Percentiles rank a stretch among this genome's conserved stretches.
Conservation (phyloP, 2,329 filamentous ascomycete species). For the Clonostachys rosea region DNA sequence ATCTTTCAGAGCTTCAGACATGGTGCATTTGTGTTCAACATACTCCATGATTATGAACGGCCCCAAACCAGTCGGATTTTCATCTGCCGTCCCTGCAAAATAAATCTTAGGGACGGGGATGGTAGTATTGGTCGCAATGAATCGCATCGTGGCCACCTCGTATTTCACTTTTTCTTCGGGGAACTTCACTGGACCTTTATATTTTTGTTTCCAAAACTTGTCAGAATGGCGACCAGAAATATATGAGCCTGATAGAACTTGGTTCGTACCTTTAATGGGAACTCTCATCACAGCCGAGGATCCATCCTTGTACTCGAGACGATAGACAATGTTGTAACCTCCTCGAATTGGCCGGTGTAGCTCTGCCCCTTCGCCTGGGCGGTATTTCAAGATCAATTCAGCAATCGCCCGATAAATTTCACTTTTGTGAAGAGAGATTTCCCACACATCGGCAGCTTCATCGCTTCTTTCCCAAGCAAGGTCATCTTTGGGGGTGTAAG, state of each 20-base stretch:
- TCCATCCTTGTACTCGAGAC: constrained; percentile 21
- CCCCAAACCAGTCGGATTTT: constrained; percentile 23
- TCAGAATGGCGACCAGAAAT: background rate
- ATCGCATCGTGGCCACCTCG: constrained; percentile 26
- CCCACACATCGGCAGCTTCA: constrained; percentile 12
- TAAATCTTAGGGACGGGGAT: constrained; percentile 26
- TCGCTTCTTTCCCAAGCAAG: constrained; percentile 18
- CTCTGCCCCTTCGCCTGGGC: constrained; percentile 9
- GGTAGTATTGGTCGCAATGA: constrained; percentile 19
- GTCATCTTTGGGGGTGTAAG: constrained; percentile 15
- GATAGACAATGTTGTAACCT: constrained; percentile 20
- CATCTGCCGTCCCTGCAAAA: constrained; percentile 17
- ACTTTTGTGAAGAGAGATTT: constrained; percentile 9
- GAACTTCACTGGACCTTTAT: constrained; percentile 13
- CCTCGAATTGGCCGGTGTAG: constrained; percentile 17
- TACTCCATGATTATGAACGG: constrained; percentile 32
- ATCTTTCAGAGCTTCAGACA: constrained; percentile 19
- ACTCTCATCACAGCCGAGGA: constrained; percentile 20
- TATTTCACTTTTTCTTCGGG: constrained; percentile 26
- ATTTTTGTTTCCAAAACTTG: constrained; percentile 1
- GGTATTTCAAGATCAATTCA: constrained; percentile 15
- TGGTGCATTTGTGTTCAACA: constrained; percentile 16
- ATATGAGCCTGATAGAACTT: background rate
- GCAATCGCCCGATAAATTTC: constrained; percentile 11
- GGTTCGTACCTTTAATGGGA: constrained; percentile 12